Evolutionary conservation across 2,329 filamentous ascomycete species (phyloP).

Genomic region (Hortaea werneckii): DNA sequence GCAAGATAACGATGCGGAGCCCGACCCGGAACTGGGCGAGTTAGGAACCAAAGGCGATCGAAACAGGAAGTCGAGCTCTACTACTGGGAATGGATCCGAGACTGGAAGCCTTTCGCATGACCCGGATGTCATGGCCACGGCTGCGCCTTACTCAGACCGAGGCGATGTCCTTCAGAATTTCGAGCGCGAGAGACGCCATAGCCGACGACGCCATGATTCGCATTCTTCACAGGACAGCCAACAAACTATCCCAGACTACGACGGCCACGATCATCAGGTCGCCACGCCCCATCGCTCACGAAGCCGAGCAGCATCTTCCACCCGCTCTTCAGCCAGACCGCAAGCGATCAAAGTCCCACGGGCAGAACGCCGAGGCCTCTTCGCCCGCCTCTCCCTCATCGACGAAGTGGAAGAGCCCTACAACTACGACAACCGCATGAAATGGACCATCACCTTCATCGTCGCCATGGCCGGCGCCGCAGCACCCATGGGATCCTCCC

Average conservation of each 20-base stretch:
- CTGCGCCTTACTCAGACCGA: constrained; percentile 8
- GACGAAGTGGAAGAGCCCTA: constrained; percentile 71
- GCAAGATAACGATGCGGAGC: neutral
- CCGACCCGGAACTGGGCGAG: constrained; percentile 4
- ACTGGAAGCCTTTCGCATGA: constrained; percentile 5
- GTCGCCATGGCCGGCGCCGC: constrained; percentile 67
- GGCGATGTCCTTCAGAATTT: constrained; percentile 7
- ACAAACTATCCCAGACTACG: constrained; percentile 13
- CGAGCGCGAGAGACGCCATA: constrained; percentile 2
- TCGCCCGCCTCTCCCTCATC: constrained; percentile 60
- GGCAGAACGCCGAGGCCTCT: constrained; percentile 56
- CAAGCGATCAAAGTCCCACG: constrained; percentile 38
- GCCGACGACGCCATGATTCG: constrained; percentile 6
- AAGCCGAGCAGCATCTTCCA: constrained; percentile 17
- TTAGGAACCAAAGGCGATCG: neutral
- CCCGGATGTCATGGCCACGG: constrained; percentile 6
- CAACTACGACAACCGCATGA: constrained; percentile 60
- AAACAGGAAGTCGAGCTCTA: no score
- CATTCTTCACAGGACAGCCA: constrained; percentile 13
- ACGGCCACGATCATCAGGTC: constrained; percentile 20
- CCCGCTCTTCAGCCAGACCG: constrained; percentile 12
- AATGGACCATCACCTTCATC: constrained; percentile 76
- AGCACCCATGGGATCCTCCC: constrained; percentile 73
- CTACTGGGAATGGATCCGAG: neutral
- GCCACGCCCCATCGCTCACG: constrained; percentile 14